These are phyloP conservation scores for Penicillium steckii DNA, from an alignment of 495 filamentous ascomycete genomes.

Conservation along the genomic window DNA sequence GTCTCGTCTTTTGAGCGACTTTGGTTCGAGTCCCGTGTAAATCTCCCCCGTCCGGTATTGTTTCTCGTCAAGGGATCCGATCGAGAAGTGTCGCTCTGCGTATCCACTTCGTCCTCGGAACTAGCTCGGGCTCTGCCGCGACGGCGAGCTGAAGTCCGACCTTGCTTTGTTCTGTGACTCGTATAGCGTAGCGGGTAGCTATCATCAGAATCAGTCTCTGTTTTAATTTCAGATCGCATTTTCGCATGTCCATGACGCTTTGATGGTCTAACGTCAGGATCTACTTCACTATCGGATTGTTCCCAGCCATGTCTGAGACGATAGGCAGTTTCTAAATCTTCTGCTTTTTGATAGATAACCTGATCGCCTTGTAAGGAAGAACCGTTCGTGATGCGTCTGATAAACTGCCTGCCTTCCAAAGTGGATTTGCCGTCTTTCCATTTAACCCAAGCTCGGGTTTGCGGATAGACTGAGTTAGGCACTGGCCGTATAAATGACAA, in stretches of 20 bases:
- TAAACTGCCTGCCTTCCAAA: neutral
- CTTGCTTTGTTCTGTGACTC: neutral
- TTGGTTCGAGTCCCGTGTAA: neutral
- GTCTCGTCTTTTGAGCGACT: neutral
- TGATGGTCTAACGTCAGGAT: neutral
- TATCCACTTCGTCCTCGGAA: neutral
- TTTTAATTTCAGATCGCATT: neutral
- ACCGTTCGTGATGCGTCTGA: neutral
- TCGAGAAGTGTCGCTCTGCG: neutral
- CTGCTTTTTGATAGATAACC: neutral
- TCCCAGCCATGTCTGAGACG: neutral
- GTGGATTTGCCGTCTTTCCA: neutral
- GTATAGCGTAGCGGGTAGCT: neutral
- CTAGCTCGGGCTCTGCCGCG: neutral
- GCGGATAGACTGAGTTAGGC: neutral
- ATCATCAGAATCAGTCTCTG: neutral
- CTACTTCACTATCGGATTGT: neutral
- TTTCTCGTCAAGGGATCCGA: neutral
- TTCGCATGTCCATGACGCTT: neutral
- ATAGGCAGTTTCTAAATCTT: neutral
- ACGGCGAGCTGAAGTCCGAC: neutral
- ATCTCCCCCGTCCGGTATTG: neutral
- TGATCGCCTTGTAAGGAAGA: neutral
- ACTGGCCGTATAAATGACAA: neutral
- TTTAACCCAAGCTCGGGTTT: neutral